phyloP scores from a whole-genome alignment of 2,329 filamentous ascomycete species.

The Chaetothyriales sp. region DNA sequence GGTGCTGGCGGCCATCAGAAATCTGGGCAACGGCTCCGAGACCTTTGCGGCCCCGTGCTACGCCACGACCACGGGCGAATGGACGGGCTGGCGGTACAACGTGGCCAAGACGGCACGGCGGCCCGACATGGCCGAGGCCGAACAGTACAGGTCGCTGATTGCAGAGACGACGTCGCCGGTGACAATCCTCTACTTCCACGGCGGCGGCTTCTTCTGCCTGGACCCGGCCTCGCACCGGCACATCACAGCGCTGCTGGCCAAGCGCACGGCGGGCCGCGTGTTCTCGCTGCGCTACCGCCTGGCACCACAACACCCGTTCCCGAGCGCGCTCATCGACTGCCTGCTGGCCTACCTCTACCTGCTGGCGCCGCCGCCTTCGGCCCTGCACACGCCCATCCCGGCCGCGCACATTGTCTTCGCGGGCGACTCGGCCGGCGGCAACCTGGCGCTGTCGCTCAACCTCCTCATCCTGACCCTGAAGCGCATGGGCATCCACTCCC shows the following conservation, averaged over 20 bases:
- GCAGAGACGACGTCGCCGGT: conserved; percentile 27
- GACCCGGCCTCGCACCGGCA: conserved; percentile 32
- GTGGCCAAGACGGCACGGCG: conserved; percentile 24
- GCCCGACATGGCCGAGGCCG: conserved; percentile 29
- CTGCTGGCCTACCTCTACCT: conserved; percentile 36
- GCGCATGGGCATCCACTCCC: conserved; percentile 19
- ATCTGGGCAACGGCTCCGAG: conserved; percentile 26
- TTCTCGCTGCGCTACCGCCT: conserved; percentile 35
- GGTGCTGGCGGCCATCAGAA: conserved; percentile 27
- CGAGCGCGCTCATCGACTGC: conserved; percentile 33
- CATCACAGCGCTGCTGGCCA: conserved; percentile 26
- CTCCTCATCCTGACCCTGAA: conserved; percentile 31
- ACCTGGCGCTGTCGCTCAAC: conserved; percentile 28
- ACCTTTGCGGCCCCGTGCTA: conserved; percentile 24
- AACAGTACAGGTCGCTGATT: conserved; percentile 29
- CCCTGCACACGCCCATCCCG: conserved; percentile 29
- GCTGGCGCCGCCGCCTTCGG: conserved; percentile 30
- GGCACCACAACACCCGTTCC: conserved; percentile 36
- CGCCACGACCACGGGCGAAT: conserved; percentile 30
- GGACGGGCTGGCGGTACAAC: conserved; percentile 31
- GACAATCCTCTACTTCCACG: conserved; percentile 35
- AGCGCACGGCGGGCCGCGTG: conserved; percentile 25
- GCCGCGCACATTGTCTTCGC: conserved; percentile 33
- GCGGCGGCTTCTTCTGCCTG: conserved; percentile 33
- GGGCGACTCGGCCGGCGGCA: conserved; percentile 35